phyloP scores from a whole-genome alignment of 768 basidiomycete genomes.

The Termitomyces sp. region DNA sequence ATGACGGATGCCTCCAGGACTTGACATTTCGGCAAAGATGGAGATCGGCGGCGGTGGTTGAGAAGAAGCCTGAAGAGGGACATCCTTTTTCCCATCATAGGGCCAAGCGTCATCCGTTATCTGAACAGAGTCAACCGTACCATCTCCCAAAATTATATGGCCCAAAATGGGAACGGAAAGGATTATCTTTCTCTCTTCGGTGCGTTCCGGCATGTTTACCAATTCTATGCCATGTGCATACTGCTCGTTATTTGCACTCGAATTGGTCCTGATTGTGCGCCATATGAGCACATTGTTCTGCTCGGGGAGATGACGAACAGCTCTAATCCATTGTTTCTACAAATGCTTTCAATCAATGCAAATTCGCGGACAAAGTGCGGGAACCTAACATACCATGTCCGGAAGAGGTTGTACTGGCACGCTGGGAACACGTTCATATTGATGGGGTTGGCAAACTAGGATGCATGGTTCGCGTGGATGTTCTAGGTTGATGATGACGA shows the following conservation, averaged over 20 bases:
- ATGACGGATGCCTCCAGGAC: slow-evolving; percentile 28
- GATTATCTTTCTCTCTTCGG: neutral
- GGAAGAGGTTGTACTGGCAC: neutral
- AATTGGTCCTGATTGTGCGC: slow-evolving; percentile 26
- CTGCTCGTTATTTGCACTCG: no score
- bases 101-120: slow-evolving; percentile 36
- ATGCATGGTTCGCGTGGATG: neutral
- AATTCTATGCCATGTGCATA: neutral
- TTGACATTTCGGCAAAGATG: slow-evolving; percentile 26
- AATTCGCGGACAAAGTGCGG: no score
- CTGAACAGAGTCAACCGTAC: slow-evolving; percentile 21
- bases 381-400: neutral
- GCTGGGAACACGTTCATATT: neutral
- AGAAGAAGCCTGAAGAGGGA: slow-evolving; percentile 16
- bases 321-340: slow-evolving; percentile 45
- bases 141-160: neutral
- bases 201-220: neutral
- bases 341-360: neutral
- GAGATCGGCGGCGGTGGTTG: slow-evolving; percentile 35
- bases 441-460: neutral
- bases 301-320: slow-evolving; percentile 43
- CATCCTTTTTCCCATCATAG: slow-evolving; percentile 24
- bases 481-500: neutral
- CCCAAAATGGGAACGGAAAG: neutral
- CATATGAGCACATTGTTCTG: slow-evolving; percentile 50